Conservation (phyloP, 306 rosid species). For the Gastrolobium bilobum region DNA sequence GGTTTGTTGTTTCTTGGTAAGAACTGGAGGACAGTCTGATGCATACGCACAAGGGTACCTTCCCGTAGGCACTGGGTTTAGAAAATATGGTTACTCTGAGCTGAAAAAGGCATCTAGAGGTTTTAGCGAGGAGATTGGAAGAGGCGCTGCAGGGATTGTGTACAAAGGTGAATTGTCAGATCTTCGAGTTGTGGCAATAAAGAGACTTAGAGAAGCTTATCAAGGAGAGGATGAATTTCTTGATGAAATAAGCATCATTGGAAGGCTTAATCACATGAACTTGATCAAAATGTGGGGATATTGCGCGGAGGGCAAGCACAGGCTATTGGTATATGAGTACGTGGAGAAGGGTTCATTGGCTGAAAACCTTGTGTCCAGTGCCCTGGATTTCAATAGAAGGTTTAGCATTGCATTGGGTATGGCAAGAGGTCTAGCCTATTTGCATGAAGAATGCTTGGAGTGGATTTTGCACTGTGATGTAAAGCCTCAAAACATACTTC, state of each 20-base stretch:
- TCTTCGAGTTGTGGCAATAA: constrained; percentile 53
- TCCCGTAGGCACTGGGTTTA: constrained; percentile 50
- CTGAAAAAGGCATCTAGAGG: constrained; percentile 48
- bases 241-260: constrained; percentile 56
- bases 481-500: constrained; percentile 61
- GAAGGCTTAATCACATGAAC: constrained; percentile 61
- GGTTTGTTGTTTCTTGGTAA: constrained; percentile 41
- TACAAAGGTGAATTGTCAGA: constrained; percentile 54
- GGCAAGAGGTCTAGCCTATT: constrained; percentile 63
- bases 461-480: constrained; percentile 69
- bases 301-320: constrained; percentile 58
- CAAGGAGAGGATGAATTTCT: constrained; percentile 64
- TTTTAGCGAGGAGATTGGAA: constrained; percentile 62
- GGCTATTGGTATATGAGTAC: constrained; percentile 58
- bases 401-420: constrained; percentile 58
- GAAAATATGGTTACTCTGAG: constrained; percentile 49
- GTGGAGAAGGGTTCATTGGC: constrained; percentile 60
- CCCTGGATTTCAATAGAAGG: constrained; percentile 48
- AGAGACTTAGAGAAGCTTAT: constrained; percentile 46
- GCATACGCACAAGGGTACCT: constrained; percentile 42
- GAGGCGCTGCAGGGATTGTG: constrained; percentile 57
- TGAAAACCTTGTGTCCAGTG: constrained; percentile 35
- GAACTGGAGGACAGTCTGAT: neutral
- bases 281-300: constrained; percentile 67
- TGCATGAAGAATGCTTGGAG: constrained; percentile 68